Conservation (phyloP, 305 asterid species). For the Solanum hybrid region DNA sequence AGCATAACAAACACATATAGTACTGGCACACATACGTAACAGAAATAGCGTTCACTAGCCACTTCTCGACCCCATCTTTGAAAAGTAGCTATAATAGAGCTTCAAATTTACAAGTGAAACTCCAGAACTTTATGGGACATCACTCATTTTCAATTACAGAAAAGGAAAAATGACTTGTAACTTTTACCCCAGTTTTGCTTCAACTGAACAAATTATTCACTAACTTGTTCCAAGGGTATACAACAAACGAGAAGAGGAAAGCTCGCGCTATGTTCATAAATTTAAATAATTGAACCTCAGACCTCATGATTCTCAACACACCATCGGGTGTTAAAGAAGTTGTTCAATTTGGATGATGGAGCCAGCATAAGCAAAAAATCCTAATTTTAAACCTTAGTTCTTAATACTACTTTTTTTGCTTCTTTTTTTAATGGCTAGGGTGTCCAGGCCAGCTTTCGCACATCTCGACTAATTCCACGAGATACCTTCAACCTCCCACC, state of each 20-base stretch:
- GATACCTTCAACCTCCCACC: background rate
- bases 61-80: background rate
- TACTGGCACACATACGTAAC: background rate
- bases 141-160: background rate
- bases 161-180: background rate
- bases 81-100: background rate
- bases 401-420: background rate
- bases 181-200: background rate
- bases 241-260: background rate
- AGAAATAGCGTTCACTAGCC: background rate
- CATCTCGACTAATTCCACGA: background rate
- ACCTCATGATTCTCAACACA: background rate
- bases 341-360: background rate
- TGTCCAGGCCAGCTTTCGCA: background rate
- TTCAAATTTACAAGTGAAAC: background rate
- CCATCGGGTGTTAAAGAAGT: background rate
- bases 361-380: background rate
- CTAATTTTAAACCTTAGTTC: background rate
- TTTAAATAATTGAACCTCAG: background rate
- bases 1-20: background rate
- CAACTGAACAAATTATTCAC: background rate
- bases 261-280: background rate
- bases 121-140: background rate
- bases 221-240: background rate
- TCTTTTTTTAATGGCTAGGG: background rate